Evolutionary conservation across 2,329 filamentous ascomycete genomes (phyloP).

Genomic region (Epichloe uncinata): DNA sequence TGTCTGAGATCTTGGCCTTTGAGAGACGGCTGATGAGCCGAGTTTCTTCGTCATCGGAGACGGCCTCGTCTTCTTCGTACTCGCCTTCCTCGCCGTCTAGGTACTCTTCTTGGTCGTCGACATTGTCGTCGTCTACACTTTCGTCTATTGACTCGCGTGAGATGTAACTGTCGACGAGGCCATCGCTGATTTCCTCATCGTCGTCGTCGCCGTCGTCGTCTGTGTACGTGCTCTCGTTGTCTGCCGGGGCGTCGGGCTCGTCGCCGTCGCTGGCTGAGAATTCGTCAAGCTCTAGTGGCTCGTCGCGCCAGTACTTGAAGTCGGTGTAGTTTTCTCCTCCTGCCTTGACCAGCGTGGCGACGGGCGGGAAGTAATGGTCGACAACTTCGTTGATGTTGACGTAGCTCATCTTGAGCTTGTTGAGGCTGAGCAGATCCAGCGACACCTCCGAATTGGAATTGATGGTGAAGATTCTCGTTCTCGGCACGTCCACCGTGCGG

Average conservation of each 20-base stretch:
- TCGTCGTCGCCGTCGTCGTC: constrained; percentile 29
- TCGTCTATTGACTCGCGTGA: constrained; percentile 36
- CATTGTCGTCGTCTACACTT: constrained; percentile 23
- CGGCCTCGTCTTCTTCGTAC: constrained; percentile 25
- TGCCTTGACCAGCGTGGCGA: constrained; percentile 72
- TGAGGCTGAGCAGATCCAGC: constrained; percentile 76
- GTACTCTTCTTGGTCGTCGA: constrained; percentile 26
- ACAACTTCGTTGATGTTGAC: constrained; percentile 95
- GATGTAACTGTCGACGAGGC: constrained; percentile 42
- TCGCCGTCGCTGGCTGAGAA: constrained; percentile 71
- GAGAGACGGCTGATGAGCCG: constrained; percentile 6
- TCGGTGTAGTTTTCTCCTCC: constrained; percentile 94
- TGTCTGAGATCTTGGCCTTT: constrained; percentile 4
- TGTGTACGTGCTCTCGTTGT: constrained; percentile 29
- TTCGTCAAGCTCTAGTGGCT: constrained; percentile 70
- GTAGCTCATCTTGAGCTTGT: constrained; percentile 93
- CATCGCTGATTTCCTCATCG: constrained; percentile 26
- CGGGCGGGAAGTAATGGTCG: constrained; percentile 94
- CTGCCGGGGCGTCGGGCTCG: constrained; percentile 37
- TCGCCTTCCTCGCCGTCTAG: constrained; percentile 23
- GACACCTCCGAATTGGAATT: constrained; percentile 96
- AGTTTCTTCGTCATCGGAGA: constrained; percentile 10
- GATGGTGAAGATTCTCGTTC: constrained; percentile 93
- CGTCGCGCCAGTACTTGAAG: constrained; percentile 91
- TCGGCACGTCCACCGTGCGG: constrained; percentile 87